phyloP scores from a whole-genome alignment of 768 basidiomycete genomes.

The Naematelia aurantialba region DNA sequence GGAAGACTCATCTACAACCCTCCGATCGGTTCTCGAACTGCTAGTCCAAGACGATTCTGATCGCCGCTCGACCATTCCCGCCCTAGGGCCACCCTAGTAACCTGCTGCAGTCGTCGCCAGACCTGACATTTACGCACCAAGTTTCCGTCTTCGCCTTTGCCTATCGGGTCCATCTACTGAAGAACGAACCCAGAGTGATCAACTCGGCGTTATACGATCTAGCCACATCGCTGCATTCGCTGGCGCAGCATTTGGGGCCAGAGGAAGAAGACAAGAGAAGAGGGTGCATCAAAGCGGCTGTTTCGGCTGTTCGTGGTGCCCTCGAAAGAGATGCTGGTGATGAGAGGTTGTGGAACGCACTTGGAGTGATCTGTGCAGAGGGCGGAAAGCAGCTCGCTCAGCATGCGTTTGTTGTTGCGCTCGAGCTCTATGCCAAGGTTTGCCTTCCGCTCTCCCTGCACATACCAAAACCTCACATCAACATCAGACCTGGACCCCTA shows the following conservation, averaged over 20 bases:
- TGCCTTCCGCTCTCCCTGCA: slow-evolving; percentile 29
- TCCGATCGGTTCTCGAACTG: slow-evolving; percentile 50
- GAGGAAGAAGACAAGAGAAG: slow-evolving; percentile 16
- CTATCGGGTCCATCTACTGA: slow-evolving; percentile 46
- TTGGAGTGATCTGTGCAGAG: slow-evolving; percentile 70
- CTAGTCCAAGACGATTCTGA: slow-evolving; percentile 65
- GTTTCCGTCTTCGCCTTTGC: slow-evolving; percentile 46
- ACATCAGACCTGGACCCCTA: too few species aligned
- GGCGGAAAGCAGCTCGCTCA: slow-evolving; percentile 71
- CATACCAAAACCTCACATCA: too few species aligned
- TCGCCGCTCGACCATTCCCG: slow-evolving; percentile 71
- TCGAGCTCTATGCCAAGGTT: slow-evolving; percentile 83
- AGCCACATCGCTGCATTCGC: slow-evolving; percentile 39
- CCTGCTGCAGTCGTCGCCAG: slow-evolving; percentile 16
- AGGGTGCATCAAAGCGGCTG: slow-evolving; percentile 39
- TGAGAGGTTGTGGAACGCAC: slow-evolving; percentile 72
- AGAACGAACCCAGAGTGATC: slow-evolving; percentile 40
- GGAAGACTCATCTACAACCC: slow-evolving; percentile 14
- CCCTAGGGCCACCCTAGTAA: slow-evolving; percentile 35
- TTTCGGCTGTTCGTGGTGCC: slow-evolving; percentile 61
- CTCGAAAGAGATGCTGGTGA: slow-evolving; percentile 69
- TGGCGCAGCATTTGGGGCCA: slow-evolving; percentile 13
- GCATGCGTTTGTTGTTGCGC: slow-evolving; percentile 82
- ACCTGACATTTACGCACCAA: slow-evolving; percentile 30
- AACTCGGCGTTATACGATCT: slow-evolving; percentile 46